A percentile compares a stretch with the other conserved stretches of the same genome.
phyloP scores from a whole-genome alignment of 306 rosid species.

The Crotalaria pallida region DNA sequence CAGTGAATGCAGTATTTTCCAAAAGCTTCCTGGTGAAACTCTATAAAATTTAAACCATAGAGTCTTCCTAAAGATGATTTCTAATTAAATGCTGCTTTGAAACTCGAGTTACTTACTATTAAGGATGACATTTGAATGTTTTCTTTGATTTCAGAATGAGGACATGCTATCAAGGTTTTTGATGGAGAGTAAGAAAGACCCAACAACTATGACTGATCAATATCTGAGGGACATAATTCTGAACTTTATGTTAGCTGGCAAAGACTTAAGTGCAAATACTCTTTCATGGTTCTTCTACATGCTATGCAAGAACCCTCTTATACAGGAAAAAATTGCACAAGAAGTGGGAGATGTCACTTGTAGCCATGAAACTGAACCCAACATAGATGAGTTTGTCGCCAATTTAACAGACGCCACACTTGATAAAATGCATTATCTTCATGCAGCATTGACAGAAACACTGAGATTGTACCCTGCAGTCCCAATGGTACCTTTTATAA shows the following conservation, averaged over 20 bases:
- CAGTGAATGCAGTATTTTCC: too few species aligned
- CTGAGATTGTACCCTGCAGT: slow-evolving; percentile 74
- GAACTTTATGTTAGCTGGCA: slow-evolving; percentile 71
- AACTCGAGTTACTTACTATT: not conserved
- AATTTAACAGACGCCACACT: slow-evolving; percentile 47
- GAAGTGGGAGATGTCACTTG: slow-evolving; percentile 53
- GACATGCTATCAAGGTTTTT: slow-evolving; percentile 81
- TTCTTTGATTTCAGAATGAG: slow-evolving; percentile 35
- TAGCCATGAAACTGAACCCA: slow-evolving; percentile 24
- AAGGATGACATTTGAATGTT: not conserved
- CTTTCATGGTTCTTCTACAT: slow-evolving; percentile 81
- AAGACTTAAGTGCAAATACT: slow-evolving; percentile 64
- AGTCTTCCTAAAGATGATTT: not conserved
- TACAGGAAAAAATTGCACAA: slow-evolving; percentile 61
- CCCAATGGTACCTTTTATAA: slow-evolving; percentile 36
- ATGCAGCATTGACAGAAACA: slow-evolving; percentile 75
- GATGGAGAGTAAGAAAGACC: slow-evolving; percentile 57
- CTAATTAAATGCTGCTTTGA: not conserved
- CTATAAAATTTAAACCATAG: not conserved
- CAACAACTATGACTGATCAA: slow-evolving; percentile 46
- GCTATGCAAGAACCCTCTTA: slow-evolving; percentile 68
- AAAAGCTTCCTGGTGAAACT: too few species aligned
- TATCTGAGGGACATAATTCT: slow-evolving; percentile 66
- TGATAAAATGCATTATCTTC: slow-evolving; percentile 78
- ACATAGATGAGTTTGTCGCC: slow-evolving; percentile 36